Base-by-base conservation (phyloP, 148 eudicot species). In the Nyssa sinensis region DNA sequence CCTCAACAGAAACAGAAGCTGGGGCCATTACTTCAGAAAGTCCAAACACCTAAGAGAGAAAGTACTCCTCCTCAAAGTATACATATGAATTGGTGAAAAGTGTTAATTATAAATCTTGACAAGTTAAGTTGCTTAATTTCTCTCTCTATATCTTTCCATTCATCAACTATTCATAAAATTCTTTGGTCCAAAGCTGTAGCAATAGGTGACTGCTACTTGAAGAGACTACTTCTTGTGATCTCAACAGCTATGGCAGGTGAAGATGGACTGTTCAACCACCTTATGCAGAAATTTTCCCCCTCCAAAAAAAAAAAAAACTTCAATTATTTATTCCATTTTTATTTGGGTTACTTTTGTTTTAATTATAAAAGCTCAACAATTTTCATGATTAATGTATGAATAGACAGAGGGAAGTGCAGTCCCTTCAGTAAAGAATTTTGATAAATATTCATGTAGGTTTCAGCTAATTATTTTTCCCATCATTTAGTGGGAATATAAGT, bases 1-100 rank as follows among this genome's bases (percentile, higher is more conserved):
- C 82, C 37, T 67, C 85, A 59, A 75, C 79, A 66, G 82, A 76
- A 75, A 59, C 75, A 33, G 82, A 68, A 58, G 82, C 60, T 41
- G 66, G 71, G 0, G 74, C 58, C 12, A 41, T 57, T 37, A 67
- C 77, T 57, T 78, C 85, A 19, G 78, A 72, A 41, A 75, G 79
- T 67, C 73, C 81, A 23, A 69, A 33, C 21, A 29, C 79, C 66
- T 77, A 59, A 60, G 53, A 2, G 25, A 60, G 14, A 32, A 51
- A 29, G 34, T 33, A 21, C n/a, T n/a, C n/a, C 13, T 7, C 49
- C 9, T 7, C 49, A 41, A 41, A 44, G 12, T 44, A 24, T 13
- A 17, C 25, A 8, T 24, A 13, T 59, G 25, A 23, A 51, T 39
- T 41, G 33, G 44, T 33, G 49, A 76, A 25, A 49, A 8, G 16